Base-by-base conservation (phyloP, 257 asterid genomes). In the Thymus mandschuricus region DNA sequence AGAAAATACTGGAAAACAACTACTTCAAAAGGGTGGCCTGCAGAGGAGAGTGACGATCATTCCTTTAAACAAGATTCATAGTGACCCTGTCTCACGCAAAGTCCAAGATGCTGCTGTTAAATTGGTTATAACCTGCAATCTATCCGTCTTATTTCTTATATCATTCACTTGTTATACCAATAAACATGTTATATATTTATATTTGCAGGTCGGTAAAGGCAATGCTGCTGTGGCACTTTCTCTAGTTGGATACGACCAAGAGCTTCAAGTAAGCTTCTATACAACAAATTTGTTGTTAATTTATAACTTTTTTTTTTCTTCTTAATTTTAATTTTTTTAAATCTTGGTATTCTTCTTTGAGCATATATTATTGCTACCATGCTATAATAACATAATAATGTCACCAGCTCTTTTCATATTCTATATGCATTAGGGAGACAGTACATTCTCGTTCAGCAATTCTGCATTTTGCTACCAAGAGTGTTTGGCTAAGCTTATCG, bases 141-240 rank as follows among this genome's bases (percentile, higher is more conserved):
- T 59, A 44, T 44, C 65, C 65, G 56, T 68, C 44, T 45, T 12
- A 60, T 72, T 58, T 35, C 49, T 10, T 71, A 55, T 66, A 35
- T 67, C 64, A 49, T 21, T 51, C 3, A 51, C 11, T 66, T 55
- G 38, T 21, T 77, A 9, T 73, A 31, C 57, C 66, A 28, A 57
- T 28, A 73, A 68, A 43, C 54, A 34, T 57, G 28, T 64, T 38
- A 65, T 3, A 49, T 60, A 60, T 64, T 56, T 31, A 45, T 33
- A 52, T 78, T 68, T 75, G 70, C 86, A 95, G 99, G 99, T 89
- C 62, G 99, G 99, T 38, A 80, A 82, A 81, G 99, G 91, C 78
- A 95, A 95, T 76, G 99, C 98, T 76, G 92, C 86, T 68, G 96
- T 95, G 70, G 99, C 99, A 77, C 96, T 95, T 83, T 84, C 89